Evolutionary conservation across 2,329 filamentous ascomycete genomes (phyloP).

Genomic region (Aspergillus flavus): DNA sequence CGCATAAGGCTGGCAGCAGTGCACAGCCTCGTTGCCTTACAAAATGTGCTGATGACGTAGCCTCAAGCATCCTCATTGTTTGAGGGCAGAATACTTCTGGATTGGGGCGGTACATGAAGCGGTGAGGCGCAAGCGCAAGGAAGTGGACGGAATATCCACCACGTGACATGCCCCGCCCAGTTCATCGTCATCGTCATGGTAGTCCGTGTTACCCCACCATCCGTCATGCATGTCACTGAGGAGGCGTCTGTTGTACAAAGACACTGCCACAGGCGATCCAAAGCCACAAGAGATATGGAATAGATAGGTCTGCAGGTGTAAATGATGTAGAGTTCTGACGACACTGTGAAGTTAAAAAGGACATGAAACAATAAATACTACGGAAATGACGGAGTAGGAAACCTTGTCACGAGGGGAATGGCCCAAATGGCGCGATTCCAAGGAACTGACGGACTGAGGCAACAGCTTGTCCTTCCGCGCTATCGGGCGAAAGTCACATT

Average conservation of each 20-base stretch:
- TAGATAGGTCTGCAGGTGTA: neutral
- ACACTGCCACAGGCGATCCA: neutral
- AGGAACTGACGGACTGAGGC: neutral
- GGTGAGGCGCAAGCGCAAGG: neutral
- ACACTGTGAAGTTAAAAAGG: neutral
- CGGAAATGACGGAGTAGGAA: constrained; percentile 4
- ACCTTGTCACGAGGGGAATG: constrained; percentile 4
- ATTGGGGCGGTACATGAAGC: neutral
- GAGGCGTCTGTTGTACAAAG: neutral
- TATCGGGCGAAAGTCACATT: constrained; percentile 2
- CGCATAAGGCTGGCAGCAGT: neutral
- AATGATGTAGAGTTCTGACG: neutral
- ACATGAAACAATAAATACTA: neutral
- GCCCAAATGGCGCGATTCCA: constrained; percentile 6
- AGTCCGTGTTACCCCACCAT: constrained; percentile 4
- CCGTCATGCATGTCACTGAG: constrained; percentile 4
- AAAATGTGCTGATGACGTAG: neutral
- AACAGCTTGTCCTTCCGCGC: constrained; percentile 1
- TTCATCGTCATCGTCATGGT: neutral
- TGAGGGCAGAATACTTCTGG: neutral
- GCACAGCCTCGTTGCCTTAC: neutral
- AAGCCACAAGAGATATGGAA: neutral
- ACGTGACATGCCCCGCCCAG: constrained; percentile 11
- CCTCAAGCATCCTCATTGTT: neutral
- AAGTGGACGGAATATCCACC: neutral